These are phyloP conservation scores for Starmerella gropengiesseri DNA, from an alignment of 805 yeast species.

Conservation along the genomic window DNA sequence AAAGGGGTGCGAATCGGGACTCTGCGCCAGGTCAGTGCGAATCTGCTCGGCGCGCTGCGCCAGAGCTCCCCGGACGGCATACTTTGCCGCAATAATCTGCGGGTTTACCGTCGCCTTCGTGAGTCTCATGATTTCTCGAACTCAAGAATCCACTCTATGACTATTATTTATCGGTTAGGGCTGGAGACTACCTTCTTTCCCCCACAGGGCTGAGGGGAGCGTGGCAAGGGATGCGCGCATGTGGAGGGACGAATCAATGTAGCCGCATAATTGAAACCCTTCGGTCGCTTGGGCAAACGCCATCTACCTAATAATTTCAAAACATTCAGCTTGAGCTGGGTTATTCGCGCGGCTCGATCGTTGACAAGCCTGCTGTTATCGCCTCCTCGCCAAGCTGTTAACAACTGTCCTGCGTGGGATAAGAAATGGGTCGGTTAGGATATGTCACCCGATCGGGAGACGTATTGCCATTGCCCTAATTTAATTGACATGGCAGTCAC, in stretches of 20 bases:
- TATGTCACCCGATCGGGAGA: too few species aligned
- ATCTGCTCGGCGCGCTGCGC: conserved; percentile 91
- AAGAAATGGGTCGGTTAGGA: too few species aligned
- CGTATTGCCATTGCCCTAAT: too few species aligned
- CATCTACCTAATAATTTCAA: too few species aligned
- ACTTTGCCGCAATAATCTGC: conserved; percentile 67
- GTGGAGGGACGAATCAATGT: background rate
- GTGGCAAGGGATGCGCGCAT: background rate
- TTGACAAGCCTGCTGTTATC: too few species aligned
- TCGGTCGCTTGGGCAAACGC: too few species aligned
- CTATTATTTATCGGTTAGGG: conserved; percentile 1
- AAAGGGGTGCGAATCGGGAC: conserved; percentile 63
- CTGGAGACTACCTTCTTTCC: background rate
- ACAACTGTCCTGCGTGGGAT: too few species aligned
- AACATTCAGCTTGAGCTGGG: too few species aligned
- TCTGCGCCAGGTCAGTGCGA: conserved; percentile 41
- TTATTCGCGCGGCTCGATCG: too few species aligned
- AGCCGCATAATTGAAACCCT: background rate
- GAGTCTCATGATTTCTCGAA: conserved; percentile 2
- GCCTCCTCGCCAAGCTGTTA: too few species aligned
- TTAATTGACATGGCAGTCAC: background rate
- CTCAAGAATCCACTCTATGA: background rate
- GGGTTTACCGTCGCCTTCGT: conserved; percentile 16
- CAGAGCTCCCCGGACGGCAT: conserved; percentile 90
- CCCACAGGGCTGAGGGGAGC: too few species aligned